Conservation (phyloP, 768 basidiomycete genomes). For the Dacryopinax primogenitus region DNA sequence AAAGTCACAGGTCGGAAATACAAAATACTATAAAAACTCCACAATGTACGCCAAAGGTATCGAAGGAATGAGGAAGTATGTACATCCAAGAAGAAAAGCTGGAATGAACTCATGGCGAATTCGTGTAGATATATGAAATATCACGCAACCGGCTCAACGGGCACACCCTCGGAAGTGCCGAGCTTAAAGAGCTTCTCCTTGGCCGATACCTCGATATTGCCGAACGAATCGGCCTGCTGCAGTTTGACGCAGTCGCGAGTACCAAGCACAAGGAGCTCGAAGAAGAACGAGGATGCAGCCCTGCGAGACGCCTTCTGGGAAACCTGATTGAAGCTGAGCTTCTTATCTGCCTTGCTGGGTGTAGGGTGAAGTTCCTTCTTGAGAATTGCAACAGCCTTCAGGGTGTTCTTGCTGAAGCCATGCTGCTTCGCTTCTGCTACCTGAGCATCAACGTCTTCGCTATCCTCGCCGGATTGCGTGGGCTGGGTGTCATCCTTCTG, state of each 20-base stretch:
- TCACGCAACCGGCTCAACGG: not conserved
- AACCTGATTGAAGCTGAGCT: constrained; percentile 64
- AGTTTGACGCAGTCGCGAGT: constrained; percentile 85
- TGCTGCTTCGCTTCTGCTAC: constrained; percentile 12
- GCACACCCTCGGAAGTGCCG: not conserved
- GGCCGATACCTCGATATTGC: constrained; percentile 69
- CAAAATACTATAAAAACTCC: not conserved
- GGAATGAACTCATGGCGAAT: not conserved
- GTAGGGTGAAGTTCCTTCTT: constrained; percentile 54
- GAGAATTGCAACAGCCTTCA: constrained; percentile 66
- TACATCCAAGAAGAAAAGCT: not conserved
- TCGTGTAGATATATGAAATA: not conserved
- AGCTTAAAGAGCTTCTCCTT: constrained; percentile 57
- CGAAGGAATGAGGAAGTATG: not conserved
- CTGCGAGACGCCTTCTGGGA: constrained; percentile 76
- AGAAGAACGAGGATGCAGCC: constrained; percentile 93
- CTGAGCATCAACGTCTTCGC: constrained; percentile 11
- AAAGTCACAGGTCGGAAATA: not conserved
- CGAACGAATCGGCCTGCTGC: constrained; percentile 58
- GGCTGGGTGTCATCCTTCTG: constrained; percentile 37
- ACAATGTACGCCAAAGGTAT: not conserved
- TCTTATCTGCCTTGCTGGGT: constrained; percentile 39
- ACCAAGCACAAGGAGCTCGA: constrained; percentile 86
- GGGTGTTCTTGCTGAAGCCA: constrained; percentile 72
- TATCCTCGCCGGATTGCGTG: not conserved